Conservation (phyloP, 352 stramenopile species). For the Phytophthora foliorum region DNA sequence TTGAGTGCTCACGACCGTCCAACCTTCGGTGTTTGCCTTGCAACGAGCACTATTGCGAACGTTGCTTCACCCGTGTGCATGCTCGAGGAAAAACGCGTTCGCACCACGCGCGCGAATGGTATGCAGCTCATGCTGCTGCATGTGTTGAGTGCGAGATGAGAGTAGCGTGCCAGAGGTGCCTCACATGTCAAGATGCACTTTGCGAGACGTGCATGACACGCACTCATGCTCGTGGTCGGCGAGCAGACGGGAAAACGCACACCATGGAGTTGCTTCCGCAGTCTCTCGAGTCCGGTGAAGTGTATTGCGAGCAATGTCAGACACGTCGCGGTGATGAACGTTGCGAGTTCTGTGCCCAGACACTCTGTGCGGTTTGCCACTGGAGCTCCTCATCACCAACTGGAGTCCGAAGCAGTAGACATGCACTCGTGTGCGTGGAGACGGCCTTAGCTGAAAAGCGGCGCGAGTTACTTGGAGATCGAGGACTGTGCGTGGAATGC, state of each 20-base stretch:
- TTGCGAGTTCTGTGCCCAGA: conserved; percentile 63
- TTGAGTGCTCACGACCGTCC: conserved; percentile 79
- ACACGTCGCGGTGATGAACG: conserved; percentile 58
- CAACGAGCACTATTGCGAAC: conserved; percentile 84
- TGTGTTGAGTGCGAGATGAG: conserved; percentile 83
- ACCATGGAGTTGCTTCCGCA: conserved; percentile 62
- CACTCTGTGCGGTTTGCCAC: conserved; percentile 70
- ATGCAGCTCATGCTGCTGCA: conserved; percentile 56
- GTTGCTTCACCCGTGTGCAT: conserved; percentile 81
- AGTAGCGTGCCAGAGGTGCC: conserved; percentile 71
- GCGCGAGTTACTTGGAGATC: conserved; percentile 55
- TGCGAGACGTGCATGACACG: conserved; percentile 72
- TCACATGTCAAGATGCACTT: conserved; percentile 74
- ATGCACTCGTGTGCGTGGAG: conserved; percentile 69
- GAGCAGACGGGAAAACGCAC: conserved; percentile 46
- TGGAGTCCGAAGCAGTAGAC: conserved; percentile 34
- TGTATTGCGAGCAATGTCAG: conserved; percentile 73
- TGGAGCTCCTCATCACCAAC: conserved; percentile 39
- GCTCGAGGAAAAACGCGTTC: conserved; percentile 64
- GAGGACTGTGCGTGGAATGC: conserved; percentile 80
- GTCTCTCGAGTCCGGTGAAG: conserved; percentile 43
- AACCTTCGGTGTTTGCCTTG: conserved; percentile 72
- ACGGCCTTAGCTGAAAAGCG: conserved; percentile 65
- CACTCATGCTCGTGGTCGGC: conserved; percentile 63
- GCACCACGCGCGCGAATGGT: conserved; percentile 66